A percentile compares a stretch with the other conserved stretches of the same genome.
Evolutionary conservation across 1,284 basidiomycete species (phyloP).

Genomic region (Tremellales sp.): DNA sequence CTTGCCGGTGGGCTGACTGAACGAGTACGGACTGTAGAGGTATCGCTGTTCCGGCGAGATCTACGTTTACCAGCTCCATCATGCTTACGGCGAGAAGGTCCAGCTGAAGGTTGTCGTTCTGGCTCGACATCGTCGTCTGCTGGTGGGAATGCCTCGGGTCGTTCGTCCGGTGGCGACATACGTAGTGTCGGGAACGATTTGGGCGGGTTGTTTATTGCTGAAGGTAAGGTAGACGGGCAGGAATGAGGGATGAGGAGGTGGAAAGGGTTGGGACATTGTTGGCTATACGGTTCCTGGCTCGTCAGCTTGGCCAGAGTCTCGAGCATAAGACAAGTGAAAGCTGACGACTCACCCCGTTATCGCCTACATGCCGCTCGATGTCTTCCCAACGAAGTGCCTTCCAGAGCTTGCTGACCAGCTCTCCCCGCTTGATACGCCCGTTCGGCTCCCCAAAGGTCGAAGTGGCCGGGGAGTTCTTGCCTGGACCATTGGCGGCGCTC

Average conservation of each 20-base stretch:
- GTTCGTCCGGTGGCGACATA: constrained; percentile 20
- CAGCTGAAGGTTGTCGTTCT: constrained; percentile 7
- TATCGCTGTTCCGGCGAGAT: constrained; percentile 8
- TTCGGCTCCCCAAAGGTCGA: constrained; percentile 24
- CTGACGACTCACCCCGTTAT: constrained; percentile 26
- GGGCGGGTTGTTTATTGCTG: constrained; percentile 22
- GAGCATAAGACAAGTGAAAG: not conserved
- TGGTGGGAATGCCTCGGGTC: constrained; percentile 31
- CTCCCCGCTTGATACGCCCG: constrained; percentile 34
- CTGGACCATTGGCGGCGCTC: constrained; percentile 3
- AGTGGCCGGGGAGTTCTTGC: constrained; percentile 9
- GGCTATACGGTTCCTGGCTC: constrained; percentile 21
- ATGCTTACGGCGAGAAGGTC: constrained; percentile 7
- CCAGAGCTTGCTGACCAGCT: constrained; percentile 42
- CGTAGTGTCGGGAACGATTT: constrained; percentile 16
- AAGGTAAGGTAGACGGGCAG: constrained; percentile 28
- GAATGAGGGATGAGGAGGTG: constrained; percentile 38
- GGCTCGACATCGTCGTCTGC: constrained; percentile 1
- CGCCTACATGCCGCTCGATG: constrained; percentile 34
- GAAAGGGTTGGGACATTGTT: constrained; percentile 36
- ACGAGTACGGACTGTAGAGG: constrained; percentile 1
- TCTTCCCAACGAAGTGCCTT: constrained; percentile 44
- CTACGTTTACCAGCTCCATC: constrained; percentile 27
- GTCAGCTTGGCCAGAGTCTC: not conserved
- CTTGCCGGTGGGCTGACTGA: constrained; percentile 8